Base-by-base conservation (phyloP, 1,139 yeast species). In the Magnusiomyces ingens region DNA sequence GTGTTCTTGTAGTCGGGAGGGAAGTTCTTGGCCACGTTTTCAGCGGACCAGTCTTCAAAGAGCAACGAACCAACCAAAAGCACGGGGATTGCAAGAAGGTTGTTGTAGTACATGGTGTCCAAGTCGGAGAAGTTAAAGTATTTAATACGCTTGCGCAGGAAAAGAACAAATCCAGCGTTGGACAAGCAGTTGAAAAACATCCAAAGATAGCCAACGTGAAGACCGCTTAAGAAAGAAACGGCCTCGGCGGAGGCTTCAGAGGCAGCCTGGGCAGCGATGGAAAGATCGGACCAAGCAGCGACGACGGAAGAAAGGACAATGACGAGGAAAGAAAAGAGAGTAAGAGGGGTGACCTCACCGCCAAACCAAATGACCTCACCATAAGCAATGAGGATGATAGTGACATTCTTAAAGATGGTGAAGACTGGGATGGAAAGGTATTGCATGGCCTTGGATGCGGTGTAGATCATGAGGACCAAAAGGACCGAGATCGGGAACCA, bases 361-460 rank as follows among this genome's bases (percentile, higher is more conserved):
- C 97, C 96, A 66, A 93, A 93, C 95, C 97, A 93, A 60, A 94
- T 66, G 47, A 91, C 98, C 75, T 93, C 99, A 74, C 98, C 98
- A 69, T 93, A 93, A 48, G 99, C 99, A 71, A 93, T 93, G 69
- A 93, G 77, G 63, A 93, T 93, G 67, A 93, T 93, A 58, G 99
- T 93, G 72, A 94, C 82, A 74, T 93, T 93, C 78, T 94, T 93
- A 83, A 94, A 93, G 65, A 93, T 93, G 62, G 99, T 94, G 77
- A 90, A 93, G 55, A 93, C 95, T 52, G 99, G 99, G 58, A 93
- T 93, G 52, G 93, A 78, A 68, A 93, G 81, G 74, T 74, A 89
- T 72, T 89, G 95, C 67, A 93, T 77, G 55, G 99, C 97, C 78
- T 90, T 93, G 57, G 96, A 87, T 48, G 95, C 87, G 57, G 99